A percentile compares a stretch with the other conserved stretches of the same genome.
phyloP scores from a whole-genome alignment of 495 filamentous ascomycete species.

The Penicillium flavigenum region DNA sequence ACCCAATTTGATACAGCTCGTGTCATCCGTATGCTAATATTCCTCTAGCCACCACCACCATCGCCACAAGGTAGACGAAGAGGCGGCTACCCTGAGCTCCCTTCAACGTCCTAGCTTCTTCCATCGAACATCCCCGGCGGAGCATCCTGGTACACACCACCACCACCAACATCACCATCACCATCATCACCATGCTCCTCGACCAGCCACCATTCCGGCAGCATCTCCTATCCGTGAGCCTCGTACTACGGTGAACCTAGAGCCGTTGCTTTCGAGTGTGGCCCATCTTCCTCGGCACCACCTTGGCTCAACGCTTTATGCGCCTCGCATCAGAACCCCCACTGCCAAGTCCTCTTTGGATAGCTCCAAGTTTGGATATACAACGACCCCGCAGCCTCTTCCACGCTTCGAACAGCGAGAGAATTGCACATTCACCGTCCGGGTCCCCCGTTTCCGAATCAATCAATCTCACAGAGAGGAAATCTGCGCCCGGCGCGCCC shows the following conservation, averaged over 20 bases:
- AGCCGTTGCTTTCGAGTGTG: constrained; percentile 67
- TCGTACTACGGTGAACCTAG: constrained; percentile 60
- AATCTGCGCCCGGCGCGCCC: constrained; percentile 69
- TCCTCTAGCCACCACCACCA: constrained; percentile 69
- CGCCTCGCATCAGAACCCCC: constrained; percentile 48
- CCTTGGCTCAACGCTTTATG: constrained; percentile 69
- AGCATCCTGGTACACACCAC: constrained; percentile 42
- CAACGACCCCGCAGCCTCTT: constrained; percentile 69
- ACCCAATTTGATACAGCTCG: background rate
- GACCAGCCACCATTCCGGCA: constrained; percentile 33
- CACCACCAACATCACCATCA: constrained; percentile 60
- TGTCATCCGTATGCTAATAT: constrained; percentile 26
- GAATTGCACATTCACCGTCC: constrained; percentile 87
- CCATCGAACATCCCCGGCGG: constrained; percentile 35
- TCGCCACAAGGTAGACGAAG: constrained; percentile 68
- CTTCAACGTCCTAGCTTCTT: constrained; percentile 41
- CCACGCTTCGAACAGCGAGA: constrained; percentile 78
- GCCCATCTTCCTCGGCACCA: constrained; percentile 72
- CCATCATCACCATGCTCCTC: constrained; percentile 50
- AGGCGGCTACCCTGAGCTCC: constrained; percentile 40
- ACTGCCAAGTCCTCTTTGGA: constrained; percentile 46
- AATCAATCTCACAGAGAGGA: constrained; percentile 66
- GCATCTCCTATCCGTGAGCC: constrained; percentile 57
- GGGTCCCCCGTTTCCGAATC: constrained; percentile 79
- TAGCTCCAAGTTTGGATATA: constrained; percentile 63